Percentiles rank a stretch among this genome's conserved stretches.
phyloP scores from a whole-genome alignment of 495 filamentous ascomycete species.

The Hamigera avellanea region DNA sequence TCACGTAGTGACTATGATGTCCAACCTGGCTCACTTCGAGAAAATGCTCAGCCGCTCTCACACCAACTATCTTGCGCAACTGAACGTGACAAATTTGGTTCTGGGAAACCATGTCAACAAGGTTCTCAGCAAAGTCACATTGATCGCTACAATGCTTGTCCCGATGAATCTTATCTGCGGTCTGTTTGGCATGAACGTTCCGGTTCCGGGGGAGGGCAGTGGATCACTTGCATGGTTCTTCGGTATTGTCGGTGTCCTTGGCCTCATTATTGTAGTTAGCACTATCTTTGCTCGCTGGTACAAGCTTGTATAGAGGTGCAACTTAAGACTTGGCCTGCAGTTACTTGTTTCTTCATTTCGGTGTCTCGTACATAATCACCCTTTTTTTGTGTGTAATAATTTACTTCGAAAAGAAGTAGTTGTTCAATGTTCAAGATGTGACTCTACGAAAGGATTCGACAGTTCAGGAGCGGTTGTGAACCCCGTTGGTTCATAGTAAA shows the following conservation, averaged over 20 bases:
- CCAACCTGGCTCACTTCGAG: constrained; percentile 87
- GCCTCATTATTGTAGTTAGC: constrained; percentile 43
- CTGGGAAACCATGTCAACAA: constrained; percentile 73
- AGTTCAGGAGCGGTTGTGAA: too few species aligned
- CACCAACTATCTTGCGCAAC: constrained; percentile 90
- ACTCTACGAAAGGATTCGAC: too few species aligned
- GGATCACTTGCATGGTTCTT: constrained; percentile 63
- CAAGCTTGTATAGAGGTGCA: constrained; percentile 23
- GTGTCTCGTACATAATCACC: too few species aligned
- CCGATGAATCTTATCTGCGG: constrained; percentile 94
- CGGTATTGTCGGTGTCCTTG: constrained; percentile 60
- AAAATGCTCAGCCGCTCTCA: constrained; percentile 95
- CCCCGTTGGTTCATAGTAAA: too few species aligned
- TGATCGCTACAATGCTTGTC: constrained; percentile 86
- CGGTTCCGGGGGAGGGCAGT: constrained; percentile 54
- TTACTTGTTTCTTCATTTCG: too few species aligned
- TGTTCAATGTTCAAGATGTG: too few species aligned
- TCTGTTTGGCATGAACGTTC: constrained; percentile 96
- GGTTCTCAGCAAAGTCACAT: constrained; percentile 87
- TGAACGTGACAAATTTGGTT: constrained; percentile 78
- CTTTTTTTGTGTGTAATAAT: too few species aligned
- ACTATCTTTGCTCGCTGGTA: constrained; percentile 35
- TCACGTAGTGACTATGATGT: constrained; percentile 98
- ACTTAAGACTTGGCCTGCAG: background rate
- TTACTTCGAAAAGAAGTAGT: too few species aligned